Percentiles rank a stretch among this genome's conserved stretches.
phyloP scores from a whole-genome alignment of 306 rosid genomes.

The Comarum palustre region DNA sequence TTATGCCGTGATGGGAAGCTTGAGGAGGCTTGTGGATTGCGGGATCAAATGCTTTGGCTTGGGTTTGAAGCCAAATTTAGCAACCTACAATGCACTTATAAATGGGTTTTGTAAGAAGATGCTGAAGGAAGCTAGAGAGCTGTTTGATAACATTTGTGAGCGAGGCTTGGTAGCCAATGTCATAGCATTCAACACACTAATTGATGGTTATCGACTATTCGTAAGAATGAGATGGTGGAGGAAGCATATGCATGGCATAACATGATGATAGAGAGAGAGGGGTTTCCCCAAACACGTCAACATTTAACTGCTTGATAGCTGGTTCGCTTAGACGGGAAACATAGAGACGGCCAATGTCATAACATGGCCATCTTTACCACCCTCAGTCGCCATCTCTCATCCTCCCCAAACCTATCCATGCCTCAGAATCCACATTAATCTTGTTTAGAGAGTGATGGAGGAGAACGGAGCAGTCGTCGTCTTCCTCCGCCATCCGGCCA shows the following conservation, averaged over 20 bases:
- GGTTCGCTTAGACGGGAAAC: conserved; percentile 52
- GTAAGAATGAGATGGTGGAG: conserved; percentile 66
- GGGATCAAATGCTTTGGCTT: conserved; percentile 47
- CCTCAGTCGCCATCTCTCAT: too few relatives aligned
- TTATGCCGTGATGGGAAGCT: conserved; percentile 50
- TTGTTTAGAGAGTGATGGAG: too few relatives aligned
- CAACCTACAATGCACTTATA: conserved; percentile 70
- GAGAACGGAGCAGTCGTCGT: too few relatives aligned
- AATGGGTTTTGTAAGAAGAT: conserved; percentile 68
- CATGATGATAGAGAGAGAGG: conserved; percentile 56
- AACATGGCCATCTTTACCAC: too few relatives aligned
- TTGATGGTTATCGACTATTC: conserved; percentile 75
- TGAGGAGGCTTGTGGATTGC: conserved; percentile 60
- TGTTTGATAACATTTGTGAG: conserved; percentile 46
- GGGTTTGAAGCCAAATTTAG: conserved; percentile 56
- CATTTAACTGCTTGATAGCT: conserved; percentile 64
- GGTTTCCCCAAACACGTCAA: conserved; percentile 47
- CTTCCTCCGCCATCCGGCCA: too few relatives aligned
- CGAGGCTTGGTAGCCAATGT: conserved; percentile 59
- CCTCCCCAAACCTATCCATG: too few relatives aligned
- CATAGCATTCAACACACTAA: conserved; percentile 61
- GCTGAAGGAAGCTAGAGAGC: conserved; percentile 58
- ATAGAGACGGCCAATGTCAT: conserved; percentile 51
- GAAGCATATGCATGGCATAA: conserved; percentile 47
- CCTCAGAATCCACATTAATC: too few relatives aligned